These are phyloP conservation scores for Hemerocallis citrina DNA, from an alignment of 106 monocot species.

Conservation along the genomic window DNA sequence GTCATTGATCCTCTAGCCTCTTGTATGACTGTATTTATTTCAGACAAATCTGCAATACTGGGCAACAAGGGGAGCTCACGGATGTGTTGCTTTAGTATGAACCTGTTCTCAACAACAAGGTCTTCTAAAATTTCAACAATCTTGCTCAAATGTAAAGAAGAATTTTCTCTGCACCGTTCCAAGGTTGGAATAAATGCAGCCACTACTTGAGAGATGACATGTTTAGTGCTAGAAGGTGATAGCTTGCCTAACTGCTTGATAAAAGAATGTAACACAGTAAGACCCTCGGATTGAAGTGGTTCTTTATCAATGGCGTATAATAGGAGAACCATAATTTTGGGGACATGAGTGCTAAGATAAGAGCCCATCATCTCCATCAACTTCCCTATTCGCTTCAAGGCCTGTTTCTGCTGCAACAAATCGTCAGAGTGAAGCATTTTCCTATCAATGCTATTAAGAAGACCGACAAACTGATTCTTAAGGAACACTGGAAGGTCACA, in stretches of 20 bases:
- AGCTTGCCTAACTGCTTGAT: constrained; percentile 70
- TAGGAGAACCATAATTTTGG: constrained; percentile 96
- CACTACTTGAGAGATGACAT: constrained; percentile 90
- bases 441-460: constrained; percentile 92
- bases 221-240: constrained; percentile 77
- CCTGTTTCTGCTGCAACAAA: constrained; percentile 57
- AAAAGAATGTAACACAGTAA: constrained; percentile 69
- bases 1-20: constrained; percentile 88
- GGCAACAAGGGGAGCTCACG: constrained; percentile 87
- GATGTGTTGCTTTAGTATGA: constrained; percentile 63
- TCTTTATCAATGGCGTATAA: constrained; percentile 86
- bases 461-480: constrained; percentile 91
- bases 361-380: constrained; percentile 97
- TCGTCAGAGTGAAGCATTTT: constrained; percentile 94
- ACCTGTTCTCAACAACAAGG: constrained; percentile 61
- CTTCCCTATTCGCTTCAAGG: constrained; percentile 69
- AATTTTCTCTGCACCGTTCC: constrained; percentile 43
- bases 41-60: constrained; percentile 60
- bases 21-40: constrained; percentile 75
- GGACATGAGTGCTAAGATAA: constrained; percentile 72
- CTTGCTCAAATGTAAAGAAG: constrained; percentile 45
- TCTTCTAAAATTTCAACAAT: constrained; percentile 75
- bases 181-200: constrained; percentile 91
- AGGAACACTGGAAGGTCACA: constrained; percentile 79
- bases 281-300: constrained; percentile 67